These are phyloP conservation scores for Chiua sp. DNA, from an alignment of 1,284 basidiomycete genomes.

Conservation along the genomic window DNA sequence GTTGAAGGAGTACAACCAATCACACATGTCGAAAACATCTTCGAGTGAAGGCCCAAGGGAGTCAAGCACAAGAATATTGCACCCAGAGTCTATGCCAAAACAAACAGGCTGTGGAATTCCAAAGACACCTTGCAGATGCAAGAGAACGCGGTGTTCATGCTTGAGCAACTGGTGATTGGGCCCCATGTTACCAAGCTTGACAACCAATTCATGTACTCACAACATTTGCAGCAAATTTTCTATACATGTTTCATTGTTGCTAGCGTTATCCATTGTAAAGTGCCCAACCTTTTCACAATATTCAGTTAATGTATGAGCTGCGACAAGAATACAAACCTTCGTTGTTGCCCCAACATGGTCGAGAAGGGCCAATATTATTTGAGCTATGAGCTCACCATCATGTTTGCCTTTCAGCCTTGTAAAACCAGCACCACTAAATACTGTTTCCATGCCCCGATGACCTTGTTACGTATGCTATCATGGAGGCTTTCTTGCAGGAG, in stretches of 20 bases:
- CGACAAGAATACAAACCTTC: neutral
- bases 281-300: constrained; percentile 1
- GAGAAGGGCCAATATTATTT: neutral
- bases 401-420: constrained; percentile 1
- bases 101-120: no score
- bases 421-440: constrained; percentile 2
- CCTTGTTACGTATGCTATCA: neutral
- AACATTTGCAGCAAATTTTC: neutral
- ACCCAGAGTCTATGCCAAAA: no score
- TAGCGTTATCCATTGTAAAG: constrained; percentile 10
- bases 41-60: no score
- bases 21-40: no score
- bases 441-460: constrained; percentile 4
- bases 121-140: no score
- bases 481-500: neutral
- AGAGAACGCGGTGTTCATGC: no score
- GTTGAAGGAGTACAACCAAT: no score
- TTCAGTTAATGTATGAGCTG: neutral
- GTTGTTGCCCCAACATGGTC: neutral
- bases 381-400: neutral
- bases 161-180: no score
- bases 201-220: no score
- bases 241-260: constrained; percentile 1
- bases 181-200: no score
- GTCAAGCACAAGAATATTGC: no score